A percentile compares a stretch with the other conserved stretches of the same genome.
Conservation (phyloP, 2,329 filamentous ascomycete species). For the Pestalotiopsis fici region DNA sequence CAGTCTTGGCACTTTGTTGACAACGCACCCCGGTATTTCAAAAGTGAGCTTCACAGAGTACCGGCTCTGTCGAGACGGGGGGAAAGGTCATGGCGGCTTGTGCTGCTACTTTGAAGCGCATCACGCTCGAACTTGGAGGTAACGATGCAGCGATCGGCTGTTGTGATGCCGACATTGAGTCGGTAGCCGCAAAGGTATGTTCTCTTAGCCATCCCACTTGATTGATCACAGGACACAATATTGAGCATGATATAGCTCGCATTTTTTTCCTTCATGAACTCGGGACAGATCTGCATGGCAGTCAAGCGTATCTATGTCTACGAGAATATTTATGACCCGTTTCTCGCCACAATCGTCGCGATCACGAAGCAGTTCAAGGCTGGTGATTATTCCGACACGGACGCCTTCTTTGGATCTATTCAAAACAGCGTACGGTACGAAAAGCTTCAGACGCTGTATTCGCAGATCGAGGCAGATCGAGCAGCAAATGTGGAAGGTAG, state of each 20-base stretch:
- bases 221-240: neutral
- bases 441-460: slow-evolving; percentile 56
- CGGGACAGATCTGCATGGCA: slow-evolving; percentile 56
- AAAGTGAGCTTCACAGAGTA: slow-evolving; percentile 64
- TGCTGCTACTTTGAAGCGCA: slow-evolving; percentile 51
- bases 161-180: slow-evolving; percentile 50
- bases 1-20: slow-evolving; percentile 53
- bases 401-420: slow-evolving; percentile 54
- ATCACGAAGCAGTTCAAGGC: slow-evolving; percentile 46
- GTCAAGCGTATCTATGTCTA: slow-evolving; percentile 64
- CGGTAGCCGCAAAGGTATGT: slow-evolving; percentile 40
- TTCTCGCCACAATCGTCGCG: slow-evolving; percentile 44
- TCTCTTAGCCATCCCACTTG: neutral
- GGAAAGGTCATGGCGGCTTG: slow-evolving; percentile 50
- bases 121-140: slow-evolving; percentile 56
- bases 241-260: slow-evolving; percentile 23
- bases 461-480: slow-evolving; percentile 57
- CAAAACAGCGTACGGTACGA: slow-evolving; percentile 68
- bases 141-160: slow-evolving; percentile 58
- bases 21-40: slow-evolving; percentile 51
- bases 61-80: slow-evolving; percentile 53
- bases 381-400: slow-evolving; percentile 24
- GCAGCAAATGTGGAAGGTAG: slow-evolving; percentile 52
- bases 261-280: slow-evolving; percentile 50
- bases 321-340: slow-evolving; percentile 57